Evolutionary conservation across 2,329 filamentous ascomycete species (phyloP).

Genomic region (Trichoderma oligosporum): DNA sequence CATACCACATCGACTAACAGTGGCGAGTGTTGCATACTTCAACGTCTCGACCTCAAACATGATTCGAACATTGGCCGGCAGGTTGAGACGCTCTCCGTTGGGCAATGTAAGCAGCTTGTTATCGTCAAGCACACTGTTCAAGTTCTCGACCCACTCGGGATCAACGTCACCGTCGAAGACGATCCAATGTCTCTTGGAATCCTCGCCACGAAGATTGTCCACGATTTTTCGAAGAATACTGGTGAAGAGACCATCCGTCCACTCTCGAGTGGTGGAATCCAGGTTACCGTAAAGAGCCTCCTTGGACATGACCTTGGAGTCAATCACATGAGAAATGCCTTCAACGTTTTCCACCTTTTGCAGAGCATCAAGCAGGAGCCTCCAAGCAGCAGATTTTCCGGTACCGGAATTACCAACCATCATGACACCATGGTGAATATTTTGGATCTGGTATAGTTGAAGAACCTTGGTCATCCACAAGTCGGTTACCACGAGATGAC

Average conservation of each 20-base stretch:
- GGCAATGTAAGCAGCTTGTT: conserved; percentile 97
- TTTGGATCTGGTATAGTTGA: conserved; percentile 96
- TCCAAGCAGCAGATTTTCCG: conserved; percentile 95
- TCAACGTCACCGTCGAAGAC: conserved; percentile 99
- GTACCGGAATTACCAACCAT: conserved; percentile 99
- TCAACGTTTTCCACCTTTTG: conserved; percentile 89
- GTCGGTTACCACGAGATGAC: conserved; percentile 84
- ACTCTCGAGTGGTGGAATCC: conserved; percentile 94
- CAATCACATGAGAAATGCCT: conserved; percentile 94
- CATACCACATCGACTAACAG: conserved; percentile 99
- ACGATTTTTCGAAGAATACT: conserved; percentile 98
- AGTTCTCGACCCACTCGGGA: conserved; percentile 98
- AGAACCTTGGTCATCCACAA: conserved; percentile 97
- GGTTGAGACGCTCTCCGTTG: conserved; percentile 94
- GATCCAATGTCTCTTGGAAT: conserved; percentile 97
- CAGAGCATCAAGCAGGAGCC: conserved; percentile 81
- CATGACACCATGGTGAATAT: conserved; percentile 99
- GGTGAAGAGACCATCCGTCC: conserved; percentile 98
- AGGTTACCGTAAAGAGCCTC: conserved; percentile 94
- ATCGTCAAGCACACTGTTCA: conserved; percentile 99
- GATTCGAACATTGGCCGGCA: conserved; percentile 92
- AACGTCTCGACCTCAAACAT: conserved; percentile 99
- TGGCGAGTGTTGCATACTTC: conserved; percentile 95
- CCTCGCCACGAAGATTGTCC: conserved; percentile 95
- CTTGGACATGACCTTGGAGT: conserved; percentile 99